phyloP scores from a whole-genome alignment of 371 early-diverging fungal species.

The Lichtheimia corymbifera region DNA sequence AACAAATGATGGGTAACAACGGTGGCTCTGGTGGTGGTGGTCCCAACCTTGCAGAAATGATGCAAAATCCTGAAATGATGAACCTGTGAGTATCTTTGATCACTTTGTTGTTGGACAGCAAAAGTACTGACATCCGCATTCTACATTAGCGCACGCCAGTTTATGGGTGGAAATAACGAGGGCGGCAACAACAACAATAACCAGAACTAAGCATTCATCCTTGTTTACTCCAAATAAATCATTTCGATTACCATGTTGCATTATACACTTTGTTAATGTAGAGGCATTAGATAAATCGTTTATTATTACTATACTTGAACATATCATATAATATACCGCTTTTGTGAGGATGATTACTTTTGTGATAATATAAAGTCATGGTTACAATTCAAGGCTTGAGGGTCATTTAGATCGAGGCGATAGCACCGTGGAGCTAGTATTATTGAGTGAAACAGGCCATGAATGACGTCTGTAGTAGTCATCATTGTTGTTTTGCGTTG shows the following conservation, averaged over 20 bases:
- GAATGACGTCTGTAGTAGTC: neutral
- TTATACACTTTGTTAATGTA: too few species aligned
- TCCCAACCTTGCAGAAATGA: slow-evolving; percentile 65
- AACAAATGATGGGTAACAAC: slow-evolving; percentile 67
- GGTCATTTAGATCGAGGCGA: too few species aligned
- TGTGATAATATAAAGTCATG: too few species aligned
- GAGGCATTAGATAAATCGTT: too few species aligned
- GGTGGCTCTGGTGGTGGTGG: slow-evolving; percentile 38
- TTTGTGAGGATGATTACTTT: too few species aligned
- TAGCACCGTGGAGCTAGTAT: too few species aligned
- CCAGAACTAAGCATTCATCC: neutral
- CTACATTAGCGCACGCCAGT: slow-evolving; percentile 63
- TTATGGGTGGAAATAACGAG: slow-evolving; percentile 58
- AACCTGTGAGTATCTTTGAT: slow-evolving; percentile 57
- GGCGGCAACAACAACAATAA: slow-evolving; percentile 12
- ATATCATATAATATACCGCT: too few species aligned
- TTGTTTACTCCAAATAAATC: too few species aligned
- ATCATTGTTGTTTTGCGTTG: neutral
- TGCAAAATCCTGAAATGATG: slow-evolving; percentile 78
- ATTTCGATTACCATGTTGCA: too few species aligned
- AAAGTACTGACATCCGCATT: neutral
- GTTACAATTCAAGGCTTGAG: too few species aligned
- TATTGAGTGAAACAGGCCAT: too few species aligned
- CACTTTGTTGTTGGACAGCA: neutral
- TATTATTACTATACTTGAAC: too few species aligned